Evolutionary conservation across 495 filamentous ascomycete genomes (phyloP), one percentile per base, ranked within the genome.

Genomic region (Amorphotheca resinae): DNA sequence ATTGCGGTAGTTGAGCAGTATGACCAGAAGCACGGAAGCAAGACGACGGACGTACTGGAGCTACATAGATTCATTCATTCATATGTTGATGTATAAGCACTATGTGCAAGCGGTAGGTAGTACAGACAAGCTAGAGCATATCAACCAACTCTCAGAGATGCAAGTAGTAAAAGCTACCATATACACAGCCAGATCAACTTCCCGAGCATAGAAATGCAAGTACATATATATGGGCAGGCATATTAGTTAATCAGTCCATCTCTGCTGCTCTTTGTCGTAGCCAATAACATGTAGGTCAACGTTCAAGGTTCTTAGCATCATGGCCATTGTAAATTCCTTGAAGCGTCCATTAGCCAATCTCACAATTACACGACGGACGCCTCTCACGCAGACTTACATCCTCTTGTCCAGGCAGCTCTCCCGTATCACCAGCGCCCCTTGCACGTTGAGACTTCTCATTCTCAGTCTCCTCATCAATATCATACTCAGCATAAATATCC

Each of bases 221-320:
- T n/a, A n/a, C n/a, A n/a, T n/a, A n/a, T n/a, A n/a, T n/a, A n/a
- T n/a, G n/a, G n/a, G n/a, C n/a, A n/a, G n/a, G n/a, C n/a, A n/a
- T n/a, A n/a, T n/a, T n/a, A n/a, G n/a, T n/a, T n/a, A 59, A 42
- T 59, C 60, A 34, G 53, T 60, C 80, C 80, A 84, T 49, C 61
- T 59, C 53, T 77, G 69, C 32, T 53, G 48, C 3, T 48, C 51
- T 26, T 60, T 59, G 56, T 84, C 76, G 52, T 72, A 83, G 1
- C 80, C 80, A 49, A 85, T 80, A 2, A 72, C 42, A 22, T 66
- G 61, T 16, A 73, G 60, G 34, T 82, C 78, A 49, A 85, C 73
- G 52, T 81, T 76, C 16, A 84, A 60, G 33, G 65, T 77, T 48
- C 69, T 69, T 3, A 85, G 65, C 80, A 85, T 84, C 67, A 73